A percentile compares a stretch with the other conserved stretches of the same genome.
These are phyloP conservation scores for Cylindrotheca fusiformis DNA, from an alignment of 108 stramenopile genomes.

Conservation along the genomic window DNA sequence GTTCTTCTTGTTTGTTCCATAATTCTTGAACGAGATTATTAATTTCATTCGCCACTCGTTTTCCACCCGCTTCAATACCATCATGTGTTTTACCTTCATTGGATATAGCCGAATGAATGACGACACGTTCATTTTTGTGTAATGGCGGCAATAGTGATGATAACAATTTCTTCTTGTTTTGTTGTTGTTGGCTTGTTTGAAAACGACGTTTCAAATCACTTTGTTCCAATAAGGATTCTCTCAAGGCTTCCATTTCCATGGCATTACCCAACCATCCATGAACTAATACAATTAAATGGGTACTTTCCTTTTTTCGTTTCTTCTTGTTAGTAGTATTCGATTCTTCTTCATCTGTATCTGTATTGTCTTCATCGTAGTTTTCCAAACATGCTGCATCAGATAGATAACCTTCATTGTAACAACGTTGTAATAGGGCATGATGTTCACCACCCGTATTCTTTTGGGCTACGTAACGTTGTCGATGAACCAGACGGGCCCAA, in stretches of 20 bases:
- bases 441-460: too few relatives aligned
- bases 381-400: too few relatives aligned
- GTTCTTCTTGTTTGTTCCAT: not conserved
- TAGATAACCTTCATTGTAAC: too few relatives aligned
- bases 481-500: too few relatives aligned
- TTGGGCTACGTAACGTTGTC: too few relatives aligned
- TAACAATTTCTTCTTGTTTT: slow-evolving; percentile 1
- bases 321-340: too few relatives aligned
- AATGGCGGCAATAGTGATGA: not conserved
- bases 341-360: too few relatives aligned
- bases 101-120: slow-evolving; percentile 58
- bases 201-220: not conserved
- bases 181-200: not conserved
- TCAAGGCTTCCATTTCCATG: slow-evolving; percentile 68
- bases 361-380: too few relatives aligned
- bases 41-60: slow-evolving; percentile 61
- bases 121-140: slow-evolving; percentile 12
- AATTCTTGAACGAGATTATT: slow-evolving; percentile 34
- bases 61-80: slow-evolving; percentile 66
- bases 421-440: too few relatives aligned
- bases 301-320: too few relatives aligned
- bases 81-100: slow-evolving; percentile 69
- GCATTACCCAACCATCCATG: slow-evolving; percentile 86
- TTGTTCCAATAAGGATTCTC: slow-evolving; percentile 33
- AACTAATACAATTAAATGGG: slow-evolving; percentile 73